phyloP scores from a whole-genome alignment of 208 protist genomes.

The Crithidia expoeki region DNA sequence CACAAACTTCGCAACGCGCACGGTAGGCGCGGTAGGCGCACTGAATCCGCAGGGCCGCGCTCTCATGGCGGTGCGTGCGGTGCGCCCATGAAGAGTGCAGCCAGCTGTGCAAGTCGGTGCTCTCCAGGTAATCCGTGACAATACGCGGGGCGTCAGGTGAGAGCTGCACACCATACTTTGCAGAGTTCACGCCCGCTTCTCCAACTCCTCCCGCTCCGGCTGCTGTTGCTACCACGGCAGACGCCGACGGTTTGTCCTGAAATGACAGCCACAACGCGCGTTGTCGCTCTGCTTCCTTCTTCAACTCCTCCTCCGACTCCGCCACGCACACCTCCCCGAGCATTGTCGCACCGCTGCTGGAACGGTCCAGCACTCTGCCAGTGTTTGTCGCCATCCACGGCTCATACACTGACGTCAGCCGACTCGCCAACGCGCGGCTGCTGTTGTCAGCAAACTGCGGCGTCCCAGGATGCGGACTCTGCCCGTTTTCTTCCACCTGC shows the following conservation, averaged over 20 bases:
- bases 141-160: constrained; percentile 24
- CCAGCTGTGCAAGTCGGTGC: constrained; percentile 60
- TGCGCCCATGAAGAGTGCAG: constrained; percentile 62
- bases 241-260: constrained; percentile 3
- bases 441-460: background rate
- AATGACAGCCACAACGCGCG: constrained; percentile 43
- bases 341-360: background rate
- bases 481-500: constrained; percentile 8
- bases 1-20: constrained; percentile 38
- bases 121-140: constrained; percentile 50
- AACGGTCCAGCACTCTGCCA: background rate
- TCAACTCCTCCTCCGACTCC: background rate
- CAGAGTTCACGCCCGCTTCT: background rate
- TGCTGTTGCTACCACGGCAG: background rate
- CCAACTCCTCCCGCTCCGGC: background rate
- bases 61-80: constrained; percentile 83
- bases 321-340: background rate
- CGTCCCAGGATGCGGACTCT: background rate
- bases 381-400: background rate
- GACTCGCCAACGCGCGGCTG: background rate
- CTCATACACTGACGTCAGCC: background rate
- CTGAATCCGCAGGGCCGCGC: constrained; percentile 80
- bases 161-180: background rate
- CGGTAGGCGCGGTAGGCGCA: constrained; percentile 71
- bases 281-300: constrained; percentile 30